Percentiles rank a stretch among this genome's conserved stretches.
Conservation (phyloP, 2,329 filamentous ascomycete species). For the Claviceps humidiphila region DNA sequence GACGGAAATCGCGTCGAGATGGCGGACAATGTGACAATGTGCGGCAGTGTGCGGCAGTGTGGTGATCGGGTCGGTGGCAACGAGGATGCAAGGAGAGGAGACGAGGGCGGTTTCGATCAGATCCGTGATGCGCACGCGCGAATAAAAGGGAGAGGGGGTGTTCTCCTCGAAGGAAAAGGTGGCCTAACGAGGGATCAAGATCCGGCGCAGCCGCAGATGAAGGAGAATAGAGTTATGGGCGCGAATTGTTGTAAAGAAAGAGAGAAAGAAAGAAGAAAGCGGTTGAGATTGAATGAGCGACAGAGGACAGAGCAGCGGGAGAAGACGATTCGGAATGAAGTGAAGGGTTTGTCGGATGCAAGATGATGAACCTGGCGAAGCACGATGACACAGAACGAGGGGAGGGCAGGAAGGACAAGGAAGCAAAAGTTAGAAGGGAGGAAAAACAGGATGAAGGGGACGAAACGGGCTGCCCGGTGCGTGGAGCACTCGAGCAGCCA, state of each 20-base stretch:
- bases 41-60: neutral
- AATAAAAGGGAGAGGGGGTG: neutral
- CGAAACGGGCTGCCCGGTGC: neutral
- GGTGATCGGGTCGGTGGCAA: neutral
- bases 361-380: neutral
- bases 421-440: neutral
- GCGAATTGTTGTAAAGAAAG: neutral
- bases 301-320: slow-evolving; percentile 4
- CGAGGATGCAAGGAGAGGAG: neutral
- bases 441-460: neutral
- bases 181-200: slow-evolving; percentile 1
- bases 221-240: neutral
- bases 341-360: neutral
- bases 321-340: neutral
- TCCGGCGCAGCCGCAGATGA: slow-evolving; percentile 10
- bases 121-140: neutral
- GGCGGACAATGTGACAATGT: neutral
- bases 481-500: neutral
- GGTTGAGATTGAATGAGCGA: slow-evolving; percentile 4
- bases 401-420: neutral
- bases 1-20: neutral
- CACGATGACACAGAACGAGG: neutral
- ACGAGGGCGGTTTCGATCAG: neutral
- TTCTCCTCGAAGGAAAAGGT: neutral
- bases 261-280: neutral